A percentile compares a stretch with the other conserved stretches of the same genome.
Evolutionary conservation across 305 asterid genomes (phyloP).

Genomic region (Fraxinus velutina): DNA sequence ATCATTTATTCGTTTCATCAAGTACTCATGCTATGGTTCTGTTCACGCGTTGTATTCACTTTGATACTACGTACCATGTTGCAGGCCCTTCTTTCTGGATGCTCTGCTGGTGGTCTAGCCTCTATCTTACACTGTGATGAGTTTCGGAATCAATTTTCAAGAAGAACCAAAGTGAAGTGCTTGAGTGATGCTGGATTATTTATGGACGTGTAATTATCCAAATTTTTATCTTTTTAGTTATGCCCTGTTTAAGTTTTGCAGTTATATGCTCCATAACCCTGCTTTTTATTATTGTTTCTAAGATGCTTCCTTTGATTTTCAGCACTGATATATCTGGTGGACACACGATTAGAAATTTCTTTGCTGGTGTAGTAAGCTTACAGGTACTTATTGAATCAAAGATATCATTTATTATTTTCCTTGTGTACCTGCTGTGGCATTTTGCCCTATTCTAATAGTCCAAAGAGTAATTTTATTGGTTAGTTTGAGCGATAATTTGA

Average conservation of each 20-base stretch:
- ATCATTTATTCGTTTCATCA: neutral
- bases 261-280: neutral
- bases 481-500: neutral
- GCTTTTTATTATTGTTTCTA: neutral
- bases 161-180: slow-evolving; percentile 65
- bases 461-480: neutral
- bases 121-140: slow-evolving; percentile 61
- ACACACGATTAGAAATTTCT: slow-evolving; percentile 44
- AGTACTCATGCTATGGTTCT: neutral
- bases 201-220: slow-evolving; percentile 52
- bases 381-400: slow-evolving; percentile 41
- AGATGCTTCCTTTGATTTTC: slow-evolving; percentile 24
- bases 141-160: slow-evolving; percentile 44
- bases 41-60: neutral
- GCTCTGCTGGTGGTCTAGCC: slow-evolving; percentile 75
- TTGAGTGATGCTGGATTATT: slow-evolving; percentile 62
- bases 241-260: slow-evolving; percentile 3
- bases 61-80: slow-evolving; percentile 10
- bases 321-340: slow-evolving; percentile 57
- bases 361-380: slow-evolving; percentile 47
- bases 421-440: neutral
- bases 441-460: neutral
- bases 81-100: slow-evolving; percentile 66
- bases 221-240: slow-evolving; percentile 8
- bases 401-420: neutral